Evolutionary conservation across 2,329 filamentous ascomycete species (phyloP).

Genomic region (Seiridium unicorne): DNA sequence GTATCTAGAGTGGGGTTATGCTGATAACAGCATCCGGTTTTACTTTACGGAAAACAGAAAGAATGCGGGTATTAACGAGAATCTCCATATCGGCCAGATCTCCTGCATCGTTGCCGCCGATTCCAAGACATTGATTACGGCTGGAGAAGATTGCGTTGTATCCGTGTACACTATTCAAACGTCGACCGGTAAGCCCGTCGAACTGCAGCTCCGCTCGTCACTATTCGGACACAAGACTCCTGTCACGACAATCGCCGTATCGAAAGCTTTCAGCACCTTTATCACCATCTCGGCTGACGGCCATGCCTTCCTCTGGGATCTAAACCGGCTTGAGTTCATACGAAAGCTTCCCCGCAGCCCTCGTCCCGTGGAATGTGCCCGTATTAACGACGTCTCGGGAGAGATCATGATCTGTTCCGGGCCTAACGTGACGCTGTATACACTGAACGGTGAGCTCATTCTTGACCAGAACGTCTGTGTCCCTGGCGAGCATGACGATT

Average conservation of each 20-base stretch:
- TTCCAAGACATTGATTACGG: slow-evolving; percentile 86
- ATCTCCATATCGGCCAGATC: slow-evolving; percentile 87
- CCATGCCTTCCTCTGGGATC: slow-evolving; percentile 85
- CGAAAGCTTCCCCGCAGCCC: slow-evolving; percentile 61
- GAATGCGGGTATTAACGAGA: slow-evolving; percentile 84
- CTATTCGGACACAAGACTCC: slow-evolving; percentile 89
- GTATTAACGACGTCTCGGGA: slow-evolving; percentile 87
- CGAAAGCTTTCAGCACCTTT: slow-evolving; percentile 83
- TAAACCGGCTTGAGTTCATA: slow-evolving; percentile 87
- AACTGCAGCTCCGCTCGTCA: slow-evolving; percentile 74
- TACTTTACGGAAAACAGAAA: slow-evolving; percentile 81
- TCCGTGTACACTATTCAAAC: slow-evolving; percentile 76
- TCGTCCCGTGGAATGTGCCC: slow-evolving; percentile 67
- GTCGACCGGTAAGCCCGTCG: slow-evolving; percentile 65
- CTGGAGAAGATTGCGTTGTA: slow-evolving; percentile 88
- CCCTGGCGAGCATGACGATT: slow-evolving; percentile 62
- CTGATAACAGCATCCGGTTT: slow-evolving; percentile 89
- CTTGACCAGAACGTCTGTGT: slow-evolving; percentile 77
- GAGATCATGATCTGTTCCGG: slow-evolving; percentile 85
- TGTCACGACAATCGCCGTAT: slow-evolving; percentile 79
- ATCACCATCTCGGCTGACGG: slow-evolving; percentile 82
- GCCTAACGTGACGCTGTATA: slow-evolving; percentile 73
- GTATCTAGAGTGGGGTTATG: slow-evolving; percentile 94
- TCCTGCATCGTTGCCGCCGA: slow-evolving; percentile 83
- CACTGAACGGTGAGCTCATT: slow-evolving; percentile 81